phyloP scores from a whole-genome alignment of 139 green algal genomes.

The Chlamydomonas applanata region DNA sequence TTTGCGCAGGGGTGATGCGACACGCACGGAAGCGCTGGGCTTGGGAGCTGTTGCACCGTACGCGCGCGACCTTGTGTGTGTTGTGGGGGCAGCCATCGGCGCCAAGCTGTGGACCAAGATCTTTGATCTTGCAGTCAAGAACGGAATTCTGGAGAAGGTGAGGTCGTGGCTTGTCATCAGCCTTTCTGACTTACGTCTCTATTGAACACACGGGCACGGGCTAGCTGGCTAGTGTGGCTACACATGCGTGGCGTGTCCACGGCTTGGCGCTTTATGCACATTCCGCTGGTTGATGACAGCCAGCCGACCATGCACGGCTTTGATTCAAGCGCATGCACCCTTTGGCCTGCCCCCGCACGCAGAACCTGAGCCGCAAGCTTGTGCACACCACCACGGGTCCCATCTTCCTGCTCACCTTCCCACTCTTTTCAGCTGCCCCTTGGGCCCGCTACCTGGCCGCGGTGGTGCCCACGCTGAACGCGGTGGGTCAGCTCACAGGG shows the following conservation, averaged over 20 bases:
- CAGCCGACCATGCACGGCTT: not conserved
- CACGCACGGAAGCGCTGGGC: not conserved
- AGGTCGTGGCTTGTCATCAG: no score
- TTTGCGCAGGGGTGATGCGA: not conserved
- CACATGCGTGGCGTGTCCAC: not conserved
- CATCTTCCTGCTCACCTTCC: constrained; percentile 83
- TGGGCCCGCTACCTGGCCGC: no score
- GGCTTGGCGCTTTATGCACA: not conserved
- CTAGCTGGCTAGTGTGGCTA: not conserved
- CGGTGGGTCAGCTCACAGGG: no score
- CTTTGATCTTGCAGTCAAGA: constrained; percentile 51
- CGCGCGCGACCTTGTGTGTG: constrained; percentile 19
- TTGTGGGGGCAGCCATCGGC: constrained; percentile 16
- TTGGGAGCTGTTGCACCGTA: not conserved
- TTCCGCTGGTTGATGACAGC: not conserved
- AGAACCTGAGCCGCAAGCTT: constrained; percentile 91
- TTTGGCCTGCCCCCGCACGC: not conserved
- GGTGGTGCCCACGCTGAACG: no score
- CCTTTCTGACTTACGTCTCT: no score
- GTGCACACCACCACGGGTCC: constrained; percentile 90
- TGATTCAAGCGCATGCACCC: no score
- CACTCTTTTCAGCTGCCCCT: constrained; percentile 58
- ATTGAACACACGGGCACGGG: not conserved
- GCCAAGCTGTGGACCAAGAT: constrained; percentile 63
- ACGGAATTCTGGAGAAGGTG: constrained; percentile 60